Percentiles rank a stretch among this genome's conserved stretches.
These are phyloP conservation scores for Parasitella parasitica DNA, from an alignment of 371 early-diverging fungal species.

Conservation along the genomic window DNA sequence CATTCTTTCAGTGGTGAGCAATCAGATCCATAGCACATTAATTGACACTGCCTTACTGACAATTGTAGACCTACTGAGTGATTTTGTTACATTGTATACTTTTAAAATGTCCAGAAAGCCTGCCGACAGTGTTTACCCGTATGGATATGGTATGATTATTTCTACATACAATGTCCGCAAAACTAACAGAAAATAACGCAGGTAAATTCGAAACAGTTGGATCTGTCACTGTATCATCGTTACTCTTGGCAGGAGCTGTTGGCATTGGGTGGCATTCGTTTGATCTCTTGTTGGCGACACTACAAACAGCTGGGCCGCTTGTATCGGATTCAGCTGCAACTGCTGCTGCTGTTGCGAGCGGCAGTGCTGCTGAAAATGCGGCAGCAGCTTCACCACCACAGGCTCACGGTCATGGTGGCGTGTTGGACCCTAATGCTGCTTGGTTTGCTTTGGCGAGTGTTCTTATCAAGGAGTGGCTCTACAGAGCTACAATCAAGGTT, in stretches of 20 bases:
- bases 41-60: neutral
- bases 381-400: neutral
- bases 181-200: neutral
- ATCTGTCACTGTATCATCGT: constrained; percentile 62
- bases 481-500: constrained; percentile 66
- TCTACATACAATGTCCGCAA: neutral
- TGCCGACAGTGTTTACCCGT: constrained; percentile 60
- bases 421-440: constrained; percentile 67
- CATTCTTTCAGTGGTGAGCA: constrained; percentile 64
- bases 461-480: constrained; percentile 64
- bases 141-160: constrained; percentile 59
- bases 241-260: constrained; percentile 60
- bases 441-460: constrained; percentile 73
- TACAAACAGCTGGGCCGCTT: constrained; percentile 11
- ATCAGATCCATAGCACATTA: neutral
- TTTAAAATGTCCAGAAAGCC: constrained; percentile 66
- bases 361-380: neutral
- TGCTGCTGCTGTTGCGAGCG: constrained; percentile 10
- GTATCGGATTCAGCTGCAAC: constrained; percentile 20
- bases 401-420: constrained; percentile 17
- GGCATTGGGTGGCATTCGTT: constrained; percentile 69
- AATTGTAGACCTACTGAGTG: constrained; percentile 59
- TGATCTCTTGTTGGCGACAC: constrained; percentile 46
- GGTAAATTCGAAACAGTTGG: constrained; percentile 74
- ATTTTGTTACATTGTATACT: constrained; percentile 70